Conservation (phyloP, 179 eudicot species). For the Carnegiea gigantea region DNA sequence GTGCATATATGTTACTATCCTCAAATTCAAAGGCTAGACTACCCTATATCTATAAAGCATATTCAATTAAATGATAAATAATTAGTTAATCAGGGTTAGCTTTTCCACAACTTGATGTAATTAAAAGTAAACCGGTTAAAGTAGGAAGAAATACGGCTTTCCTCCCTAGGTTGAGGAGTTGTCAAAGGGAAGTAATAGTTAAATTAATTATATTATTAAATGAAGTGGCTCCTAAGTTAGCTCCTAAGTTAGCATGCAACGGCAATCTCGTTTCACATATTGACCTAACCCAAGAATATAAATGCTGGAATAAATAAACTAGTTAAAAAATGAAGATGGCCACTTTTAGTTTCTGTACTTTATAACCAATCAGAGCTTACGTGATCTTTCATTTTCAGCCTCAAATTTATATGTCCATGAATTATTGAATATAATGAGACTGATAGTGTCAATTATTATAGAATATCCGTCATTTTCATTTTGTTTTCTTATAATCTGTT, state of each 20-base stretch:
- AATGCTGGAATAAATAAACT: conserved; percentile 20
- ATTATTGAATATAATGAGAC: not conserved
- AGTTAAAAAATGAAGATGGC: not conserved
- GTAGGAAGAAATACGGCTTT: not conserved
- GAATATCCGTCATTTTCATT: not conserved
- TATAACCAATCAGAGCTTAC: conserved; percentile 18
- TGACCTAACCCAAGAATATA: conserved; percentile 18
- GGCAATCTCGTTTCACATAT: not conserved
- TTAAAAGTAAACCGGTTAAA: not conserved
- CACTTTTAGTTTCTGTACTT: conserved; percentile 11
- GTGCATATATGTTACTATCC: not conserved
- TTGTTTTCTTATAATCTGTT: not conserved
- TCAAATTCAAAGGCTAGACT: not conserved
- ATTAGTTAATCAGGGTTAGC: not conserved
- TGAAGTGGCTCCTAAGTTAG: not conserved
- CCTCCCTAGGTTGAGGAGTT: not conserved
- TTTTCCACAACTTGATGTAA: not conserved
- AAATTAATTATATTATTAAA: not conserved
- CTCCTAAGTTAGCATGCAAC: conserved; percentile 1
- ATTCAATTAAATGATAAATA: not conserved
- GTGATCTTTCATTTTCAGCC: conserved; percentile 12
- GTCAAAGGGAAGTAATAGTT: not conserved
- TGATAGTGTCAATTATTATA: not conserved
- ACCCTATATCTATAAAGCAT: not conserved
- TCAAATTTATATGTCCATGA: not conserved